Evolutionary conservation across 345 rosid species (phyloP), one percentile per base, ranked within the genome.

Genomic region (Salix suchowensis): DNA sequence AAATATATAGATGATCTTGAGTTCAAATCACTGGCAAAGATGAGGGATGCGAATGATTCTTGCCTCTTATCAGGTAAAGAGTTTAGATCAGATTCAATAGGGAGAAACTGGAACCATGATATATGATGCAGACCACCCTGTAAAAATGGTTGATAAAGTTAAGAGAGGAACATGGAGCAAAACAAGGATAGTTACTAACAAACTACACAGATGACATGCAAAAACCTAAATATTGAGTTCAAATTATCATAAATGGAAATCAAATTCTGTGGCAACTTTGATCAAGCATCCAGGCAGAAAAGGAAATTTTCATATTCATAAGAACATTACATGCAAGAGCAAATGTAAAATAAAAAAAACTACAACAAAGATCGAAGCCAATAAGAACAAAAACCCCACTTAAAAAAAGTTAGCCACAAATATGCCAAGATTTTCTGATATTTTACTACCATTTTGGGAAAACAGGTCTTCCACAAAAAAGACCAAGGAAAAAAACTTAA

Each of bases 31-130:
- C 42, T 68, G 9, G 42, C 12, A 44, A 28, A 19, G 46, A 71
- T 32, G 32, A 15, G 60, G 30, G 24, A 55, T 24, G 16, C 64
- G 23, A 13, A 42, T 66, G 54, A 60, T 74, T 48, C 85, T 67
- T 74, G 93, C 99, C 99, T 92, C 87, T 84, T 86, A 76, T 92
- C 98, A 11, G 88, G 81, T 16, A 90, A 75, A 78, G 89, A 84
- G 68, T 81, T 91, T 70, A 96, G 80, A 82, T 92, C 97, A 74
- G 96, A 79, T 81, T 96, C 99, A 74, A 83, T 83, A 5, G 98
- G 99, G 74, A 91, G 93, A 82, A 91, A 92, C 88, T 96, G 99
- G 86, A 96, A 96, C 99, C 99, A 96, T 21, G 99, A 92, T 48
- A 93, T 80, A 28, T 89, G 91, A 73, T 90, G 92, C 72, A 93